phyloP scores from a whole-genome alignment of 768 basidiomycete genomes.

The Mycena belliarum region DNA sequence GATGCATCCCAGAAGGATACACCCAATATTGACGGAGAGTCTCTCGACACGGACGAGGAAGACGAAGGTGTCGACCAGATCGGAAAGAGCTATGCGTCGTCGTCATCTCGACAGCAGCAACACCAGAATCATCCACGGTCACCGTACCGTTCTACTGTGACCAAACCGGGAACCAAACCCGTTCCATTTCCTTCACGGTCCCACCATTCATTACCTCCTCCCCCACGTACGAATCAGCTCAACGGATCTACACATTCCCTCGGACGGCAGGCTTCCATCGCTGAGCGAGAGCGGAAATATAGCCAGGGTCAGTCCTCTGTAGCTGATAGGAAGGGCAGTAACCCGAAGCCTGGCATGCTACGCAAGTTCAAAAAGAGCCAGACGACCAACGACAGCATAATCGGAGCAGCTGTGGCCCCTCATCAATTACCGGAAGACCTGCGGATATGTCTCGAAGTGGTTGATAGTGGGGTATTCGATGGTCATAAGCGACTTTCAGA shows the following conservation, averaged over 20 bases:
- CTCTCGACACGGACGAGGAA: slow-evolving; percentile 67
- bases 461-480: slow-evolving; percentile 82
- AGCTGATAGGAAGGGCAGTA: slow-evolving; percentile 35
- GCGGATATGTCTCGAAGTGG: slow-evolving; percentile 80
- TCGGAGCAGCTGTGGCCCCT: slow-evolving; percentile 63
- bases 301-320: slow-evolving; percentile 44
- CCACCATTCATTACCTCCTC: slow-evolving; percentile 74
- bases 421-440: slow-evolving; percentile 88
- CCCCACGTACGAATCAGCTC: slow-evolving; percentile 53
- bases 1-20: slow-evolving; percentile 47
- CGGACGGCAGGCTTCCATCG: slow-evolving; percentile 63
- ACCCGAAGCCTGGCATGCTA: slow-evolving; percentile 50
- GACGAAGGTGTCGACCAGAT: slow-evolving; percentile 62
- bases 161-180: slow-evolving; percentile 41
- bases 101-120: slow-evolving; percentile 30
- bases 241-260: slow-evolving; percentile 73
- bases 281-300: slow-evolving; percentile 51
- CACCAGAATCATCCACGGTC: slow-evolving; percentile 76
- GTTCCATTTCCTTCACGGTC: slow-evolving; percentile 82
- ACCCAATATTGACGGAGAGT: slow-evolving; percentile 74
- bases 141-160: slow-evolving; percentile 61
- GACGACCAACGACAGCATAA: slow-evolving; percentile 46
- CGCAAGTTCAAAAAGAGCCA: slow-evolving; percentile 71
- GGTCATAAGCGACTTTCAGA: slow-evolving; percentile 88
- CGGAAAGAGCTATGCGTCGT: slow-evolving; percentile 41